Conservation (phyloP, 192 early-diverging fungal genomes). For the Geranomyces variabilis region DNA sequence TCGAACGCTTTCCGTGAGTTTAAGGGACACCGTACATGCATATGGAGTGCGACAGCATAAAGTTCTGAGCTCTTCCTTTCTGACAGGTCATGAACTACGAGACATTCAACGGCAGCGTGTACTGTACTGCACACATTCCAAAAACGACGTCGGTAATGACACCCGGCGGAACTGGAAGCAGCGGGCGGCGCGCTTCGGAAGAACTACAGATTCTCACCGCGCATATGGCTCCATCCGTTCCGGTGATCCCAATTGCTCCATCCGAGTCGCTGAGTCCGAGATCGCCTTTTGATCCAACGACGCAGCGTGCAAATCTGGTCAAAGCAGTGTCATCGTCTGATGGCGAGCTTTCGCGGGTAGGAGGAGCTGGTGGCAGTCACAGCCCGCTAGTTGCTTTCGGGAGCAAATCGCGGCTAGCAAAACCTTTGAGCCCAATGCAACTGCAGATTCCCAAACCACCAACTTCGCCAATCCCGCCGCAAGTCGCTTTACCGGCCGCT, state of each 20-base stretch:
- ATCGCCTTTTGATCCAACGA: neutral
- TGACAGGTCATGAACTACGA: constrained; percentile 23
- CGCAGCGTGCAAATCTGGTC: neutral
- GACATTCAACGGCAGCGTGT: constrained; percentile 24
- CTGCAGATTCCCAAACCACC: too few relatives aligned
- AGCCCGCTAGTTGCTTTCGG: too few relatives aligned
- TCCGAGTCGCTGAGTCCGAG: neutral
- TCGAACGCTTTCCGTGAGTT: constrained; percentile 25
- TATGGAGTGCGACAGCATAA: too few relatives aligned
- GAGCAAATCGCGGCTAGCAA: too few relatives aligned
- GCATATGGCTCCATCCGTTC: neutral
- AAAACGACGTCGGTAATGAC: constrained; percentile 3
- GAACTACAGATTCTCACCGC: neutral
- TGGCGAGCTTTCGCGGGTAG: neutral
- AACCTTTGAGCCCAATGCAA: too few relatives aligned
- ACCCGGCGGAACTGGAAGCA: neutral
- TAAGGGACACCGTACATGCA: too few relatives aligned
- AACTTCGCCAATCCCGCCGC: too few relatives aligned
- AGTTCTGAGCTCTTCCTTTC: too few relatives aligned
- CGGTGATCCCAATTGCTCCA: neutral
- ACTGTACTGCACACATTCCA: constrained; percentile 26
- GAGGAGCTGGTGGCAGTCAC: too few relatives aligned
- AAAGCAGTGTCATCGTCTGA: neutral
- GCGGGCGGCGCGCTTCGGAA: constrained; percentile 1
- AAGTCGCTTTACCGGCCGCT: too few relatives aligned